Conservation (phyloP, 805 yeast species). For the Candida montana region DNA sequence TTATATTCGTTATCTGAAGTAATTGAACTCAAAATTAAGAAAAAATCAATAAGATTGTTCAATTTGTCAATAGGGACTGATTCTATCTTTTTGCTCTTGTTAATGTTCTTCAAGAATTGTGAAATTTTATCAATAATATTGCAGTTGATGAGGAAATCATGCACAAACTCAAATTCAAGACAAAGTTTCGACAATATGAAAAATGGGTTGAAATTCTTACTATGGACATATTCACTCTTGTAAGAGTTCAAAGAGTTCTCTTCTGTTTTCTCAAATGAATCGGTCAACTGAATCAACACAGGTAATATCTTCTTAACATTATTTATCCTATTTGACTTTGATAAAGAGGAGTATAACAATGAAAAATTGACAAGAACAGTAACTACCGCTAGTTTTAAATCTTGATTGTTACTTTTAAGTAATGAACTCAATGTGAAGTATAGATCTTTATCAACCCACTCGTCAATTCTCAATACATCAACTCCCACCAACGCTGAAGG, state of each 20-base stretch:
- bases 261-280: slow-evolving; percentile 11
- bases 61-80: slow-evolving; percentile 25
- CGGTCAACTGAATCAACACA: slow-evolving; percentile 20
- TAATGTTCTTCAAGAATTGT: slow-evolving; percentile 23
- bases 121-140: slow-evolving; percentile 29
- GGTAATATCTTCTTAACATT: slow-evolving; percentile 21
- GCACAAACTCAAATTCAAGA: slow-evolving; percentile 29
- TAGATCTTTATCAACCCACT: slow-evolving; percentile 10
- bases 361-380: slow-evolving; percentile 19
- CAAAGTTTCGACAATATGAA: slow-evolving; percentile 30
- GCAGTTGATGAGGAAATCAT: slow-evolving; percentile 30
- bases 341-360: slow-evolving; percentile 13
- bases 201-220: slow-evolving; percentile 26
- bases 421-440: slow-evolving; percentile 21
- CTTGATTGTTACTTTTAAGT: slow-evolving; percentile 18
- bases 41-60: slow-evolving; percentile 30
- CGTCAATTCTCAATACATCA: slow-evolving; percentile 14
- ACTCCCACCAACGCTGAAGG: slow-evolving; percentile 1
- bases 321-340: slow-evolving; percentile 5
- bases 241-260: slow-evolving; percentile 10
- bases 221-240: slow-evolving; percentile 16
- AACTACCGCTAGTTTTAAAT: slow-evolving; percentile 19
- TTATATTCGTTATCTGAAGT: slow-evolving; percentile 32
- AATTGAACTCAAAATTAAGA: slow-evolving; percentile 34
- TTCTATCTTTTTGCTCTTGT: slow-evolving; percentile 18